A percentile compares a stretch with the other conserved stretches of the same genome.
Evolutionary conservation across 805 yeast species (phyloP).

Genomic region (Ogataea chonburiensis): DNA sequence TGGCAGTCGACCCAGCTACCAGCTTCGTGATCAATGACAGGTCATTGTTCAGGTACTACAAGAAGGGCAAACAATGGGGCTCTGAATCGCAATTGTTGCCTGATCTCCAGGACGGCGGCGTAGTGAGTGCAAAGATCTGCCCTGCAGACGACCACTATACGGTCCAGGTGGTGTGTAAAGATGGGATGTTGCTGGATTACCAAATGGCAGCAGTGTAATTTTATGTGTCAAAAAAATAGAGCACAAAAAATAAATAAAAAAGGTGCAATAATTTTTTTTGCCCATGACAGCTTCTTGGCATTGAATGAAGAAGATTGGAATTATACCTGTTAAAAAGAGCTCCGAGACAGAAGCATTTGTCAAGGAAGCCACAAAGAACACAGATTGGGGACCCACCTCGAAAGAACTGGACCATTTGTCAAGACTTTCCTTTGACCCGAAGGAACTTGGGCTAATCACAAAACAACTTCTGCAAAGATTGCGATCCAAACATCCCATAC

Average conservation of each 20-base stretch:
- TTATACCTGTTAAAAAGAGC: constrained; percentile 30
- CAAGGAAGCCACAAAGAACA: constrained; percentile 50
- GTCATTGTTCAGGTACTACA: constrained; percentile 19
- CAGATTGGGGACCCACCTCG: constrained; percentile 50
- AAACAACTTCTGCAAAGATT: constrained; percentile 43
- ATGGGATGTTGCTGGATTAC: constrained; percentile 1
- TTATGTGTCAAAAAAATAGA: constrained; percentile 3
- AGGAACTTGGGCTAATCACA: constrained; percentile 40
- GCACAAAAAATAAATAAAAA: constrained; percentile 2
- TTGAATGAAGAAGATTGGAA: constrained; percentile 30
- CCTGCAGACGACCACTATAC: constrained; percentile 1
- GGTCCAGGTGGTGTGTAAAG: constrained; percentile 1
- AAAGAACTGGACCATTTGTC: constrained; percentile 53
- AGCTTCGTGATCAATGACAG: constrained; percentile 16
- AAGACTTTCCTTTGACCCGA: constrained; percentile 41
- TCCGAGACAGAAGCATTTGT: constrained; percentile 30
- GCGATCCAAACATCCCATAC: constrained; percentile 37
- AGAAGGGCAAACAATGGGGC: constrained; percentile 26
- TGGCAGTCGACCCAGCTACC: constrained; percentile 22
- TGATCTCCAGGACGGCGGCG: neutral
- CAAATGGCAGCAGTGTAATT: constrained; percentile 2
- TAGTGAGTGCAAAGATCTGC: neutral
- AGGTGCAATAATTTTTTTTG: neutral
- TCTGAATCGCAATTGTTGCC: constrained; percentile 2
- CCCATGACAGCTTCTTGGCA: neutral